Percentiles rank a stretch among this genome's conserved stretches.
Conservation (phyloP, 805 yeast genomes). For the Teunomyces atbi region DNA sequence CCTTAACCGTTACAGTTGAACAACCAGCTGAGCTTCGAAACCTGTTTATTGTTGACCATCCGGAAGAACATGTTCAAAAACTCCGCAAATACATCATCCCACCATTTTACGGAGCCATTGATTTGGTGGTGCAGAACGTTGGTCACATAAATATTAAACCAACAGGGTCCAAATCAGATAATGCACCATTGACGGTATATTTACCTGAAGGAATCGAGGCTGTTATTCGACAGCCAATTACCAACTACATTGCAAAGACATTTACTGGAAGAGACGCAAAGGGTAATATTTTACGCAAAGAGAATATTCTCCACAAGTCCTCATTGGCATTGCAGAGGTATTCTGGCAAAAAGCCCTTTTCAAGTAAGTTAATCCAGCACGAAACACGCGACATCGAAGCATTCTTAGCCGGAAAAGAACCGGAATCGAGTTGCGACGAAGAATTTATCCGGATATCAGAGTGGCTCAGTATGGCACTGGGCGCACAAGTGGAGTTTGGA, state of each 20-base stretch:
- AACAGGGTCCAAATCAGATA: constrained; percentile 43
- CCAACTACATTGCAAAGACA: constrained; percentile 35
- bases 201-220: constrained; percentile 57
- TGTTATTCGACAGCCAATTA: constrained; percentile 53
- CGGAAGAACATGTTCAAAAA: constrained; percentile 28
- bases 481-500: background rate
- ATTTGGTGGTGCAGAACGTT: constrained; percentile 60
- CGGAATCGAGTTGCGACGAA: background rate
- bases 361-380: constrained; percentile 8
- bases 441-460: constrained; percentile 6
- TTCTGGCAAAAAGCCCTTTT: constrained; percentile 16
- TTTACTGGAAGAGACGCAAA: constrained; percentile 28
- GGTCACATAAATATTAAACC: constrained; percentile 64
- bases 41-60: constrained; percentile 14
- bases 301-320: constrained; percentile 17
- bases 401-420: constrained; percentile 1
- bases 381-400: constrained; percentile 1
- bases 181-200: constrained; percentile 38
- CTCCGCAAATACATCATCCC: constrained; percentile 50
- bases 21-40: constrained; percentile 20
- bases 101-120: constrained; percentile 67
- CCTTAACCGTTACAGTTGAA: constrained; percentile 24
- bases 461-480: constrained; percentile 6
- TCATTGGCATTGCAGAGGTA: constrained; percentile 20
- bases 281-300: constrained; percentile 22